These are phyloP conservation scores for Komagataella kurtzmanii DNA, from an alignment of 805 yeast genomes.

Conservation along the genomic window DNA sequence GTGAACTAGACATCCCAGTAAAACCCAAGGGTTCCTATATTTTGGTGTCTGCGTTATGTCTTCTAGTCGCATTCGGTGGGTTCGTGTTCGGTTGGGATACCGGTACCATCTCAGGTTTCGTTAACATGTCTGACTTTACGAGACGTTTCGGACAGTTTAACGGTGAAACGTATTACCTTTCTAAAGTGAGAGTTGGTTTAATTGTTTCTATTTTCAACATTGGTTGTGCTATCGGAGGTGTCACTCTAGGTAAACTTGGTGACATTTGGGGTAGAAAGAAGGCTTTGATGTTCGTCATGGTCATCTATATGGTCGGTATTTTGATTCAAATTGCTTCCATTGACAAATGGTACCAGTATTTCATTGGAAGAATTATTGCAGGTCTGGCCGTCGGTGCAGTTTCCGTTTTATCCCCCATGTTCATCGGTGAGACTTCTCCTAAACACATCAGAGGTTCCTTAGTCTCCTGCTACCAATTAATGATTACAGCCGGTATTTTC, in stretches of 20 bases:
- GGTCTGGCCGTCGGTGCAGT: slow-evolving; percentile 45
- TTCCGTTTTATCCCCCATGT: slow-evolving; percentile 39
- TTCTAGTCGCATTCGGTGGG: slow-evolving; percentile 63
- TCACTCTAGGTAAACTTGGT: slow-evolving; percentile 40
- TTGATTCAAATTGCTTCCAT: slow-evolving; percentile 45
- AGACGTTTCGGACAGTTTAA: slow-evolving; percentile 34
- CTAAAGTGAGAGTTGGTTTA: slow-evolving; percentile 43
- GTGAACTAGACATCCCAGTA: slow-evolving; percentile 6
- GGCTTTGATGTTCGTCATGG: slow-evolving; percentile 39
- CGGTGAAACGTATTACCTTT: slow-evolving; percentile 27
- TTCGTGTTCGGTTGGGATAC: slow-evolving; percentile 72
- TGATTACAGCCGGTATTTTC: slow-evolving; percentile 59
- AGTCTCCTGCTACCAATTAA: slow-evolving; percentile 57
- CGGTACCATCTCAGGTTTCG: slow-evolving; percentile 65
- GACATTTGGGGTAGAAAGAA: slow-evolving; percentile 48
- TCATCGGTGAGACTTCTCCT: slow-evolving; percentile 61
- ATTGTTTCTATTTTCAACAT: slow-evolving; percentile 59
- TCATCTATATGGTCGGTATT: slow-evolving; percentile 47
- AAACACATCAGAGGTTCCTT: slow-evolving; percentile 58
- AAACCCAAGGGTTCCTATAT: slow-evolving; percentile 12
- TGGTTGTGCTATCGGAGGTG: slow-evolving; percentile 66
- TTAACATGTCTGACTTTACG: slow-evolving; percentile 45
- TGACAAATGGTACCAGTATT: slow-evolving; percentile 45
- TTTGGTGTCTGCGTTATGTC: slow-evolving; percentile 24
- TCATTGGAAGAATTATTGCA: slow-evolving; percentile 46